These are phyloP conservation scores for Paecilomyces dactylethromorphus DNA, from an alignment of 2,329 filamentous ascomycete genomes.

Conservation along the genomic window DNA sequence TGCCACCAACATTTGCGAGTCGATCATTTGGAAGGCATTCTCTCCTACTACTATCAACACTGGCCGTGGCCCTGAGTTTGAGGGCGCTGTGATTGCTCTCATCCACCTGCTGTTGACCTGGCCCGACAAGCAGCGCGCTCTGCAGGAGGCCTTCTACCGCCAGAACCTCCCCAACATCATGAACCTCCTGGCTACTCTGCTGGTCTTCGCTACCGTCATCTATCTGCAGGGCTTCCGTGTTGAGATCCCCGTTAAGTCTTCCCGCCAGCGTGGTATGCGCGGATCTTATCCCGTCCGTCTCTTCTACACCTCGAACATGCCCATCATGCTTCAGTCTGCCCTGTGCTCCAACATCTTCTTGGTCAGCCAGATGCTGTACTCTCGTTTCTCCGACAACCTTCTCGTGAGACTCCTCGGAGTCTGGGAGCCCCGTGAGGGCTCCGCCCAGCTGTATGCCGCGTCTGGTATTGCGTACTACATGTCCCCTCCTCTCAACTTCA, in stretches of 20 bases:
- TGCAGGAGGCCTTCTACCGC: constrained; percentile 97
- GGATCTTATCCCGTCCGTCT: constrained; percentile 97
- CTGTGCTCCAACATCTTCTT: constrained; percentile 99
- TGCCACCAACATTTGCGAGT: constrained; percentile 99
- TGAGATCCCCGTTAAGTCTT: constrained; percentile 99
- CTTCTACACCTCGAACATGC: constrained; percentile 99
- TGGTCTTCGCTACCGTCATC: constrained; percentile 95
- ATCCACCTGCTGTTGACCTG: constrained; percentile 98
- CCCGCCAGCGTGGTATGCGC: constrained; percentile 95
- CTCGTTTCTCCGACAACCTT: constrained; percentile 97
- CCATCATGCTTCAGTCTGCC: constrained; percentile 99
- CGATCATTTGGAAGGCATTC: constrained; percentile 99
- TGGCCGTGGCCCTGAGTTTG: constrained; percentile 96
- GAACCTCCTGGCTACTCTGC: constrained; percentile 89
- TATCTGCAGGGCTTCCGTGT: constrained; percentile 99
- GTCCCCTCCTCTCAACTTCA: constrained; percentile 96
- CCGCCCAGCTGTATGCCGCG: constrained; percentile 86
- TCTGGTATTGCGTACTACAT: constrained; percentile 99
- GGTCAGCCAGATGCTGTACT: constrained; percentile 99
- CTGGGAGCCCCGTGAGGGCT: constrained; percentile 93
- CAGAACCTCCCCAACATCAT: constrained; percentile 99
- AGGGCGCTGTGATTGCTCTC: constrained; percentile 94
- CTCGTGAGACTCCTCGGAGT: constrained; percentile 95
- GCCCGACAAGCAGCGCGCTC: constrained; percentile 98
- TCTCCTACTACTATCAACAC: constrained; percentile 99